Evolutionary conservation across 148 eudicot species (phyloP).

Genomic region (Bassia scoparia): DNA sequence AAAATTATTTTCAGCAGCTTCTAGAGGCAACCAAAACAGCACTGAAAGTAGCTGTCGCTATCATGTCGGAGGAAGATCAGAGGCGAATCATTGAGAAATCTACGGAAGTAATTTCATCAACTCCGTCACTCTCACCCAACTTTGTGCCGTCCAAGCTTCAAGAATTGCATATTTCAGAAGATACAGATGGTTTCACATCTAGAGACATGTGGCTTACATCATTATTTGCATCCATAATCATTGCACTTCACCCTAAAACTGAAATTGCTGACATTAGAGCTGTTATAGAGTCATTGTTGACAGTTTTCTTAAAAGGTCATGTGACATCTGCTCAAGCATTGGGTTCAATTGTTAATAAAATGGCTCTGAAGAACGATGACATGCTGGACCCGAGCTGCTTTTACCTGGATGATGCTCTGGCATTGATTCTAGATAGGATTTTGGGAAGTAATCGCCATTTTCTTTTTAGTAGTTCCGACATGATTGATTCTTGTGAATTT

Average conservation of each 20-base stretch:
- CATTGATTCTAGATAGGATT: constrained; percentile 38
- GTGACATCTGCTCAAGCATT: constrained; percentile 87
- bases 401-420: constrained; percentile 58
- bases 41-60: constrained; percentile 64
- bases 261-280: constrained; percentile 37
- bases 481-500: constrained; percentile 28
- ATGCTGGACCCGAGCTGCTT: constrained; percentile 29
- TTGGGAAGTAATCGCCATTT: constrained; percentile 30
- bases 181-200: constrained; percentile 28
- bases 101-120: constrained; percentile 39
- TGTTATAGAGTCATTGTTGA: constrained; percentile 42
- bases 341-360: constrained; percentile 84
- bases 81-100: constrained; percentile 55
- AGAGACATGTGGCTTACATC: constrained; percentile 68
- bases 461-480: constrained; percentile 25
- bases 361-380: constrained; percentile 39
- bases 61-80: constrained; percentile 63
- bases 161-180: constrained; percentile 29
- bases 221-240: constrained; percentile 70
- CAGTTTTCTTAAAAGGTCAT: constrained; percentile 51
- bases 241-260: constrained; percentile 71
- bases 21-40: constrained; percentile 63
- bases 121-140: constrained; percentile 29
- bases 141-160: constrained; percentile 32
- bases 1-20: constrained; percentile 50